Evolutionary conservation across 169 alveolate genomes (phyloP).

Genomic region (Hammondia hammondi): DNA sequence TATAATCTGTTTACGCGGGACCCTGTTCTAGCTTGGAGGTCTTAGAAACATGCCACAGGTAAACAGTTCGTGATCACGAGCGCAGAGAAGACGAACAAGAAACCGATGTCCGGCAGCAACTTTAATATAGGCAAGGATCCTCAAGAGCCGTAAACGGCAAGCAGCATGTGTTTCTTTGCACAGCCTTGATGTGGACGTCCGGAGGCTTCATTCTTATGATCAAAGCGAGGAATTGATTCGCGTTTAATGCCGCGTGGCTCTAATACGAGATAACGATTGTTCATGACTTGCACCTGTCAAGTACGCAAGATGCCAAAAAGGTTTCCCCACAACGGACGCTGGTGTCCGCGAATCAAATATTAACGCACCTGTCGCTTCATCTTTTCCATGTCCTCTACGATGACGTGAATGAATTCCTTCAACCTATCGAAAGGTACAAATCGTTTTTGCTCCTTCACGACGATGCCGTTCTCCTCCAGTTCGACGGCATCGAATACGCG

Average conservation of each 20-base stretch:
- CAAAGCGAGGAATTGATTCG: too few species aligned
- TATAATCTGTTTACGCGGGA: not conserved
- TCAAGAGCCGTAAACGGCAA: too few species aligned
- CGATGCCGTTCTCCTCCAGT: slow-evolving; percentile 5
- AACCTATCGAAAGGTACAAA: slow-evolving; percentile 8
- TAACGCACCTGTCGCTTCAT: slow-evolving; percentile 21
- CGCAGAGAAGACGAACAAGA: not conserved
- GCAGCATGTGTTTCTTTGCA: too few species aligned
- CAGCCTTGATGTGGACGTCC: too few species aligned
- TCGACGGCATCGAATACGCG: slow-evolving; percentile 34
- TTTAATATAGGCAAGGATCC: not conserved
- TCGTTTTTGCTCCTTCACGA: slow-evolving; percentile 11
- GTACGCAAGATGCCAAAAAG: too few species aligned
- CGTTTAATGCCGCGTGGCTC: too few species aligned
- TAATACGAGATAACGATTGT: too few species aligned
- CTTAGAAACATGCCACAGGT: not conserved
- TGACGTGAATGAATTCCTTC: not conserved
- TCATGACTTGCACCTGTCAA: too few species aligned
- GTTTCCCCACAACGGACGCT: too few species aligned
- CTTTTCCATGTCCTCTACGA: slow-evolving; percentile 33
- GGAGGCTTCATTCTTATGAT: too few species aligned
- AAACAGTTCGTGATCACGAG: not conserved
- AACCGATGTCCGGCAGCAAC: not conserved
- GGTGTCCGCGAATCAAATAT: too few species aligned
- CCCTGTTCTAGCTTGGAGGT: not conserved